Evolutionary conservation across 352 stramenopile genomes (phyloP), one percentile per base, ranked within the genome.

Genomic region (Phytophthora pisi): DNA sequence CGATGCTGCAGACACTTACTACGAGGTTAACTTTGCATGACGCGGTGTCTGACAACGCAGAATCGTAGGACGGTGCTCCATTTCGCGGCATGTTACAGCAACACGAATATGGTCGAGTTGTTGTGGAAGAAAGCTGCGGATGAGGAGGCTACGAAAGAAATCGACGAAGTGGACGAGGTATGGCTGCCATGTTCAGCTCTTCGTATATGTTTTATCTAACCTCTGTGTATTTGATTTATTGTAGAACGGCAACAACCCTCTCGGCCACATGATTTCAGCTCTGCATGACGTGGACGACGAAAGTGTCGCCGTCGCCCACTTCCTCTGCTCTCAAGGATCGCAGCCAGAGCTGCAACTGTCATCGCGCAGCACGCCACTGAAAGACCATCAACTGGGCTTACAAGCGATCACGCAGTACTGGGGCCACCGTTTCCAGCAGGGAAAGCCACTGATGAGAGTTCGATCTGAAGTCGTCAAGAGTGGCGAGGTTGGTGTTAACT

Each of bases 261-360:
- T 67, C 15, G 28, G 40, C 18, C 6, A 43, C 28, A 56, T 56
- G 42, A 67, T 67, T 49, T 9, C 10, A 43, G 10, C 16, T 30
- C 36, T 45, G 9, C n/a, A 36, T 20, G 24, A 45, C 3, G 6
- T 65, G 0, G 24, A 65, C 5, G 46, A 61, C 1, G 24, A 61
- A 50, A 53, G 55, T n/a, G 30, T 67, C 30, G 26, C 50, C 20
- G 15, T 67, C 61, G 51, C 51, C 16, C 60, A 18, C 15, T 50
- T 42, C 13, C 23, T 65, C 20, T 58, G 34, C 36, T 58, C 9
- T 24, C 3, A 20, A 13, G 46, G 58, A 40, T 50, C 47, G 8
- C 11, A 58, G 9, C 53, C 53, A n/a, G 51, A 31, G 5, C 13
- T 60, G 16, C 28, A 26, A 51, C 38, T 30, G n/a, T 7, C 31